These are phyloP conservation scores for Diatrype stigma DNA, from an alignment of 2,329 filamentous ascomycete genomes.

Conservation along the genomic window DNA sequence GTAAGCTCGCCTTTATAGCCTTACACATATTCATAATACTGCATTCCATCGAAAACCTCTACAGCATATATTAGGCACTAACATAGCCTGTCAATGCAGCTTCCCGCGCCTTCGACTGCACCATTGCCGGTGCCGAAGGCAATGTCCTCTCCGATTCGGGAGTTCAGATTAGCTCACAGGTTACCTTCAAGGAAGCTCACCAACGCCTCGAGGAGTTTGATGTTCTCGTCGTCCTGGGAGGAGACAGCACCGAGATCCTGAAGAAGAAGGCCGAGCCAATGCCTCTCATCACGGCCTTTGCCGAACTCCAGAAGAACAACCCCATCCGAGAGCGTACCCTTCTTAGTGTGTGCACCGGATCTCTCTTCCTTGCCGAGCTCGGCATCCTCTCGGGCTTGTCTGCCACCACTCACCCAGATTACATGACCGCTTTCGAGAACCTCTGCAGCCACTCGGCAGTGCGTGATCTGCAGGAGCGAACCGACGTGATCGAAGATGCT, in stretches of 20 bases:
- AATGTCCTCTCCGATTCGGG: constrained; percentile 59
- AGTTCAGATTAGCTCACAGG: constrained; percentile 67
- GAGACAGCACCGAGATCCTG: constrained; percentile 59
- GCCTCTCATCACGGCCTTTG: constrained; percentile 68
- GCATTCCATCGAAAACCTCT: no score
- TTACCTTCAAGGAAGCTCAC: constrained; percentile 74
- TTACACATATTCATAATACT: no score
- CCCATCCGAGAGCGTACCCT: constrained; percentile 76
- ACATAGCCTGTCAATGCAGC: constrained; percentile 28
- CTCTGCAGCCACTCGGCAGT: constrained; percentile 71
- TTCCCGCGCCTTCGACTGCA: constrained; percentile 56
- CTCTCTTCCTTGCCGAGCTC: constrained; percentile 70
- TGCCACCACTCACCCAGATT: constrained; percentile 79
- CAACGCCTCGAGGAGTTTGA: constrained; percentile 72
- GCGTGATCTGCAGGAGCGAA: constrained; percentile 68
- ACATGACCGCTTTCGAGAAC: constrained; percentile 75
- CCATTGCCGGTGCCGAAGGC: constrained; percentile 49
- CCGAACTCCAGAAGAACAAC: constrained; percentile 75
- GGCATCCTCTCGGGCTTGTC: constrained; percentile 75
- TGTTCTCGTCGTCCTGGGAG: constrained; percentile 73
- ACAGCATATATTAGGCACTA: constrained; percentile 10
- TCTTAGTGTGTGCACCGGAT: constrained; percentile 74
- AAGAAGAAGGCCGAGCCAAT: constrained; percentile 67
- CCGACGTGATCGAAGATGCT: constrained; percentile 75
- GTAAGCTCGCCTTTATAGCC: constrained; percentile 33